Base-by-base conservation (phyloP, 2,329 filamentous ascomycete genomes). In the Dryadomyces quercus-mongolicae region DNA sequence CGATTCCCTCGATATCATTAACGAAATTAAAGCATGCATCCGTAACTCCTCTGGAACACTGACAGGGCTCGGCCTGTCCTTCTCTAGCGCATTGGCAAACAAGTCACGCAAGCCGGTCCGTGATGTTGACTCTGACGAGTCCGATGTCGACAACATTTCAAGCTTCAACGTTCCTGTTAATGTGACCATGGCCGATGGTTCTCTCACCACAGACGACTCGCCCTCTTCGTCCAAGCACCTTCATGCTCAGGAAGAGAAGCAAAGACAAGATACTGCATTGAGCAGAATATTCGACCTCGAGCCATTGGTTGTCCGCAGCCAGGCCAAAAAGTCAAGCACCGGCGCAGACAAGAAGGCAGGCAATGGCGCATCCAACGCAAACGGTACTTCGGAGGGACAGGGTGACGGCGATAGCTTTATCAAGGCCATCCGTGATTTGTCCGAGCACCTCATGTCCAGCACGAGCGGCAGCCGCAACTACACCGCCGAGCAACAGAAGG, bases 21-120 rank as follows among this genome's bases (percentile, higher is more conserved):
- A 70, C 1, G 81, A 84, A 64, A 70, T 85, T 57, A 75, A 73
- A 57, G 61, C 69, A 5, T 82, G 79, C 60, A 66, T 85, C 22
- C 69, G 69, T 12, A 76, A 77, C 58, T 83, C 76, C 1, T 71
- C 75, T 2, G 70, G 74, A 1, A 78, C 78, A 0, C 67, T 85
- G 21, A 74, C 69, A 21, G 72, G 75, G 48, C 66, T 85, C 25
- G 72, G 75, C 51, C 65, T 85, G 15, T 84, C 81, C 5, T 74
- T 85, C 55, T 84, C 81, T 0, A 70, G 77, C 38, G 57, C 60
- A 3, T 66, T 83, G 16, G 78, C 78, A 2, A 62, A 62, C 45
- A 70, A 71, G 61, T 70, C 75, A 16, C 68, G 74, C 46, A 74
- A 71, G 55, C 71, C 71, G 0, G 25, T 46, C 5, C 5, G 16